A percentile compares a stretch with the other conserved stretches of the same genome.
Evolutionary conservation across 2,329 filamentous ascomycete genomes (phyloP).

Genomic region (Fonsecaea pedrosoi): DNA sequence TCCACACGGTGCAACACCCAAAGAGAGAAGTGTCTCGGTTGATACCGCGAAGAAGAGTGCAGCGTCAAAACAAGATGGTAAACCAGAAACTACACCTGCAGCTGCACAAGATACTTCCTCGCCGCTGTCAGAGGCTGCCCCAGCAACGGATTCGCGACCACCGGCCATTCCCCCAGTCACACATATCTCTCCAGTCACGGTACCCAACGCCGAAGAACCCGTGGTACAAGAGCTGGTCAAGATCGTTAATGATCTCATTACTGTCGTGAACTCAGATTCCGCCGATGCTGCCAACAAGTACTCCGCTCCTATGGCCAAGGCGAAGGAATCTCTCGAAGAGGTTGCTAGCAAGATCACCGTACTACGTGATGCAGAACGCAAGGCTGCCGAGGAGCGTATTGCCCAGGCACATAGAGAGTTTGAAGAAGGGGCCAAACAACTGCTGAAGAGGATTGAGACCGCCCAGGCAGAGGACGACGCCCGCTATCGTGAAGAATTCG

Average conservation of each 20-base stretch:
- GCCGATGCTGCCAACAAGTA: constrained; percentile 68
- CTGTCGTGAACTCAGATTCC: constrained; percentile 87
- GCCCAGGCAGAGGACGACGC: constrained; percentile 81
- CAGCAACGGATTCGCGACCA: constrained; percentile 43
- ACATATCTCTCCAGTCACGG: constrained; percentile 77
- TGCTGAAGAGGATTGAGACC: constrained; percentile 85
- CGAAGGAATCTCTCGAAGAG: constrained; percentile 79
- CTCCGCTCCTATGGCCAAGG: constrained; percentile 77
- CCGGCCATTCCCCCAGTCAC: constrained; percentile 57
- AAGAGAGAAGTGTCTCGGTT: constrained; percentile 46
- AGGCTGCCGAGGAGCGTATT: constrained; percentile 77
- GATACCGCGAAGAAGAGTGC: constrained; percentile 44
- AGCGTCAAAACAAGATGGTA: constrained; percentile 37
- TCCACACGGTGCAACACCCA: constrained; percentile 33
- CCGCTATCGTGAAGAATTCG: constrained; percentile 86
- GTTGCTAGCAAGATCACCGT: constrained; percentile 79
- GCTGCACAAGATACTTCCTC: neutral
- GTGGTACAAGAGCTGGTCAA: constrained; percentile 92
- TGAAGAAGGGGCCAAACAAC: constrained; percentile 81
- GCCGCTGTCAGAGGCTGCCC: no score
- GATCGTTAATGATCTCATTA: constrained; percentile 95
- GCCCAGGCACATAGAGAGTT: constrained; percentile 76
- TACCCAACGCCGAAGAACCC: constrained; percentile 79
- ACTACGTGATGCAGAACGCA: constrained; percentile 72
- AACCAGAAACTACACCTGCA: constrained; percentile 31